Evolutionary conservation across 23 red algal species (phyloP).

Genomic region (Agarophyton chilense): DNA sequence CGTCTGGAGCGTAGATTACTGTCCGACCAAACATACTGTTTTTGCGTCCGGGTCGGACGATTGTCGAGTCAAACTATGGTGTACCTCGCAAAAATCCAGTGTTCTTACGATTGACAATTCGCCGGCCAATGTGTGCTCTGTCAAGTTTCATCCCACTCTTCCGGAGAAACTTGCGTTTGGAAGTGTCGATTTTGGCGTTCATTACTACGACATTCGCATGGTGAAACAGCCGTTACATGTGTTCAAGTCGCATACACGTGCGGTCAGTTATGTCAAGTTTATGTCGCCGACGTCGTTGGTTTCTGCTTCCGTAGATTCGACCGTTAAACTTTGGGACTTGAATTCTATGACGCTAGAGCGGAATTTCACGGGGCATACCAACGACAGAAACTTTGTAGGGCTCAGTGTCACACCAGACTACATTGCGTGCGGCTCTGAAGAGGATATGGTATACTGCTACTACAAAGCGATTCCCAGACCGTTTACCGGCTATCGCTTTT

Average conservation of each 20-base stretch:
- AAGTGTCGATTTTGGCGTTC: slow-evolving; percentile 71
- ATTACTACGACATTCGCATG: slow-evolving; percentile 94
- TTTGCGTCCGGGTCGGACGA: slow-evolving; percentile 94
- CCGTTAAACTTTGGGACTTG: slow-evolving; percentile 77
- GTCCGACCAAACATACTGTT: slow-evolving; percentile 66
- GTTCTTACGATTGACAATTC: slow-evolving; percentile 85
- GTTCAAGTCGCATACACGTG: slow-evolving; percentile 78
- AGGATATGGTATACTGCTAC: slow-evolving; percentile 91
- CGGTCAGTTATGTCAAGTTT: slow-evolving; percentile 92
- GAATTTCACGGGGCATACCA: slow-evolving; percentile 86
- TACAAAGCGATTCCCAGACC: slow-evolving; percentile 83
- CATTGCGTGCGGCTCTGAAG: slow-evolving; percentile 95
- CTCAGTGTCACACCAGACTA: slow-evolving; percentile 83
- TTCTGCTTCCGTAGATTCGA: slow-evolving; percentile 77
- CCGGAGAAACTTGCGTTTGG: slow-evolving; percentile 81
- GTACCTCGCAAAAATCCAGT: slow-evolving; percentile 54
- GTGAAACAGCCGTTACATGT: slow-evolving; percentile 66
- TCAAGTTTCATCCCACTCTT: slow-evolving; percentile 81
- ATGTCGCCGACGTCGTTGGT: slow-evolving; percentile 72
- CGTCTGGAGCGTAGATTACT: slow-evolving; percentile 95
- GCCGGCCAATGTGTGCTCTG: slow-evolving; percentile 94
- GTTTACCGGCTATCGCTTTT: slow-evolving; percentile 70
- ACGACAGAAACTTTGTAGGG: slow-evolving; percentile 97
- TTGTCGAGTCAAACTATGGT: slow-evolving; percentile 91
- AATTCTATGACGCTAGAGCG: slow-evolving; percentile 56